phyloP scores from a whole-genome alignment of 139 green algal genomes.

The Chlorella ohadii region DNA sequence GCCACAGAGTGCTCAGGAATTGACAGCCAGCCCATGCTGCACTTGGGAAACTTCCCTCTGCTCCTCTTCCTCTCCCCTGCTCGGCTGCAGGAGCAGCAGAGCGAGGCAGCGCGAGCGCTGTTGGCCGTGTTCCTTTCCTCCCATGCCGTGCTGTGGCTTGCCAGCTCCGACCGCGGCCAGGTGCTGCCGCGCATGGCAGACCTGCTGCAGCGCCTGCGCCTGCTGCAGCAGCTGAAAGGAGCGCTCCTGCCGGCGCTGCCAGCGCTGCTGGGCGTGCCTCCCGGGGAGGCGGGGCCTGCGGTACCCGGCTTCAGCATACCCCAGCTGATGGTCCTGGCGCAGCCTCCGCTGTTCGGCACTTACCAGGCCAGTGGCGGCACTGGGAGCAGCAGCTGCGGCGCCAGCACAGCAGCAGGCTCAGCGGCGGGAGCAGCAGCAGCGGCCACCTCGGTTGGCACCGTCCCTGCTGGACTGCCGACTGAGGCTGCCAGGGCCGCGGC shows the following conservation, averaged over 20 bases:
- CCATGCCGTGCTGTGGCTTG: conserved; percentile 12
- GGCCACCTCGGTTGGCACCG: not conserved
- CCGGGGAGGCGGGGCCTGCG: not conserved
- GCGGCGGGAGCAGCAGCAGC: not conserved
- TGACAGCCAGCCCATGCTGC: no score
- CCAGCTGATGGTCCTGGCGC: conserved; percentile 18
- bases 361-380: no score
- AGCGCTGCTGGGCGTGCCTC: conserved; percentile 1
- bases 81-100: not conserved
- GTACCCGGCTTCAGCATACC: not conserved
- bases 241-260: conserved; percentile 14
- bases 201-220: not conserved
- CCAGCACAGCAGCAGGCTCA: not conserved
- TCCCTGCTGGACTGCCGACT: not conserved
- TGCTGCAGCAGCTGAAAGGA: conserved; percentile 23
- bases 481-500: not conserved
- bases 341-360: no score
- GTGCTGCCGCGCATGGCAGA: not conserved
- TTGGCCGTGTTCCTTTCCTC: conserved; percentile 13
- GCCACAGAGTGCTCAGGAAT: no score
- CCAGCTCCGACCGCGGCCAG: not conserved
- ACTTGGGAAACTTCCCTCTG: no score
- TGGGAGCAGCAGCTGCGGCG: not conserved
- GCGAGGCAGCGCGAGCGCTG: not conserved
- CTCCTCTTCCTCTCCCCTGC: not conserved